Base-by-base conservation (phyloP, 2,329 filamentous ascomycete genomes). In the Trichoderma brevicompactum region DNA sequence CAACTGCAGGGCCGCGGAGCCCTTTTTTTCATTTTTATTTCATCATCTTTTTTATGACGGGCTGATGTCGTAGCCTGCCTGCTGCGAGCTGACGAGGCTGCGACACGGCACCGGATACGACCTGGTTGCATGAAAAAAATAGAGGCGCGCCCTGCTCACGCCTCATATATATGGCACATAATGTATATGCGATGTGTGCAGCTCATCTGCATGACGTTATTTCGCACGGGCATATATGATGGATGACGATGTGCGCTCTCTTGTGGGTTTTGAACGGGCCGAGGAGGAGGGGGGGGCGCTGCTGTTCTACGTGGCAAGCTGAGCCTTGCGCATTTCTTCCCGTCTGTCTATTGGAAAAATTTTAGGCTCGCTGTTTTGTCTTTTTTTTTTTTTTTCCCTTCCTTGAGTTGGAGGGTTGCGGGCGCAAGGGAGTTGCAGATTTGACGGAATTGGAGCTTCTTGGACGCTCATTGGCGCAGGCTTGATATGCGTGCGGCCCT, bases 281-380 rank as follows among this genome's bases (percentile, higher is more conserved):
- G 48, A 53, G 59, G 23, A 5, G 23, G 23, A 5, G 48, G 44
- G 59, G 23, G 23, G 23, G 23, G 23, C 23, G 59, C 32, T 43
- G n/a, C n/a, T 15, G n/a, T 62, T 36, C 59, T 53, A 63, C 59
- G 59, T 63, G 59, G 59, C 59, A 32, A 46, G 59, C 59, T 53
- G 59, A 43, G 59, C 38, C 34, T 19, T 52, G 4, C 28, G 43
- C 46, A 40, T 49, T 5, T 36, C 12, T 34, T 28, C 23, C 23
- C 23, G 23, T 28, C 23, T 19, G 15, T 17, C n/a, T 17, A 6
- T 7, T 19, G 6, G 2, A 44, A 7, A 40, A 44, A 17, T 44
- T 19, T 3, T 13, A 13, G 43, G 43, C 12, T 44, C 9, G 9
- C 12, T 10, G 40, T 40, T 40, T 5, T 19, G 12, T 32, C 28